A percentile compares a stretch with the other conserved stretches of the same genome.
These are phyloP conservation scores for Anthracocystis setariae DNA, from an alignment of 1,284 basidiomycete genomes.

Conservation along the genomic window DNA sequence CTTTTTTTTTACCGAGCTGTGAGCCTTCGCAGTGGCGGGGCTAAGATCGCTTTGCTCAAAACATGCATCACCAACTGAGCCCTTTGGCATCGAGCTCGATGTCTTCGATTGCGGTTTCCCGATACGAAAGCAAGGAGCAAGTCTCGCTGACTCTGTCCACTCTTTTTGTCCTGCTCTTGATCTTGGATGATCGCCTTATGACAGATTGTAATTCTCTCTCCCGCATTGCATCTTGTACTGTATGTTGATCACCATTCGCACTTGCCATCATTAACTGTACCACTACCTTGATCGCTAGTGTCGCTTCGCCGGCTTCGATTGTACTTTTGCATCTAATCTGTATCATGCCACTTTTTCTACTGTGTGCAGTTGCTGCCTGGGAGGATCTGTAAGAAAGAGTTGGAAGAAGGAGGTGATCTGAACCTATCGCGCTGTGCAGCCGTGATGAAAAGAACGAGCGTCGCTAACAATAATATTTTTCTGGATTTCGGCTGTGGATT, in stretches of 20 bases:
- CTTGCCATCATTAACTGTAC: conserved; percentile 3
- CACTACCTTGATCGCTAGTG: neutral
- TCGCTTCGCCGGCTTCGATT: conserved; percentile 5
- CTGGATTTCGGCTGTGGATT: no score
- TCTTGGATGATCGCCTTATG: neutral
- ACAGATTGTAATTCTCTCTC: no score
- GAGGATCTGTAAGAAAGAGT: neutral
- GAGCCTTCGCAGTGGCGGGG: conserved; percentile 56
- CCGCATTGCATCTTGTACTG: conserved; percentile 5
- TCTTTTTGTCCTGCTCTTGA: neutral
- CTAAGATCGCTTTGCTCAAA: conserved; percentile 52
- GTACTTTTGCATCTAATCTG: conserved; percentile 6
- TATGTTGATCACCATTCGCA: conserved; percentile 1
- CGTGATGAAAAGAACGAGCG: neutral
- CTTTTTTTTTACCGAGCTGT: conserved; percentile 47
- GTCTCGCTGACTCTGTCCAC: conserved; percentile 14
- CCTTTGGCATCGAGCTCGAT: conserved; percentile 6
- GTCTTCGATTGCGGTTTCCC: neutral
- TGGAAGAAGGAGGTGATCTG: neutral
- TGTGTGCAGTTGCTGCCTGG: neutral
- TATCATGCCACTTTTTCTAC: neutral
- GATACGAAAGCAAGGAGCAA: neutral
- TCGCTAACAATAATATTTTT: no score
- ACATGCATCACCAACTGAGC: conserved; percentile 60
- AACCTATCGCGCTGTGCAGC: neutral